These are phyloP conservation scores for Filosporella fistucella DNA, from an alignment of 495 filamentous ascomycete species.

Conservation along the genomic window DNA sequence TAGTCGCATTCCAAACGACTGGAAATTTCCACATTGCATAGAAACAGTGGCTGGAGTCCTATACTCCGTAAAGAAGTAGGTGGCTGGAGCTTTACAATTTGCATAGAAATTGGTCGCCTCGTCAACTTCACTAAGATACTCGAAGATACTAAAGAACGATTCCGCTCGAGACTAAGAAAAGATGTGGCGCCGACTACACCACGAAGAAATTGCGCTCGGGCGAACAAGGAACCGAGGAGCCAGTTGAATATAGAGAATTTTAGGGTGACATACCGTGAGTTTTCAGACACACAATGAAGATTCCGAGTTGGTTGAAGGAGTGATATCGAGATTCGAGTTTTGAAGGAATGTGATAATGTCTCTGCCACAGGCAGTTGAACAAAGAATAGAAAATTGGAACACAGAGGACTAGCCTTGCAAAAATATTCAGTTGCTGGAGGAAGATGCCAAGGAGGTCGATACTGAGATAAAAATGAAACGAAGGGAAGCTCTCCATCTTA, in stretches of 20 bases:
- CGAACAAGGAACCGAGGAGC: neutral
- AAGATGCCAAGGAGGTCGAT: slow-evolving; percentile 10
- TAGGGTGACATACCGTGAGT: neutral
- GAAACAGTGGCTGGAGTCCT: no score
- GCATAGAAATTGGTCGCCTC: no score
- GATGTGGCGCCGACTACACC: no score
- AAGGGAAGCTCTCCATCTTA: slow-evolving; percentile 14
- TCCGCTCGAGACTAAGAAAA: no score
- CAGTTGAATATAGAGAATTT: neutral
- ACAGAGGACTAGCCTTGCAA: slow-evolving; percentile 19
- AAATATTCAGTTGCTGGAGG: slow-evolving; percentile 10
- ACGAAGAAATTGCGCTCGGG: neutral
- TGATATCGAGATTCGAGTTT: neutral
- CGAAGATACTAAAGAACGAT: no score
- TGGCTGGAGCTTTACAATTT: no score
- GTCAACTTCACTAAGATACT: no score
- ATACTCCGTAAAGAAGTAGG: no score
- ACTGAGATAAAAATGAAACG: slow-evolving; percentile 8
- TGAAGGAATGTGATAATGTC: slow-evolving; percentile 16
- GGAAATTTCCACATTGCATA: no score
- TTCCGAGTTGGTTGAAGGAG: neutral
- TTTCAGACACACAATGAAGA: neutral
- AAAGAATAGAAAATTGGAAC: slow-evolving; percentile 2
- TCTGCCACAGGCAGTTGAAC: slow-evolving; percentile 18
- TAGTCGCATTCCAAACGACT: no score